Evolutionary conservation across 768 basidiomycete genomes (phyloP).

Genomic region (Lactarius indigo): DNA sequence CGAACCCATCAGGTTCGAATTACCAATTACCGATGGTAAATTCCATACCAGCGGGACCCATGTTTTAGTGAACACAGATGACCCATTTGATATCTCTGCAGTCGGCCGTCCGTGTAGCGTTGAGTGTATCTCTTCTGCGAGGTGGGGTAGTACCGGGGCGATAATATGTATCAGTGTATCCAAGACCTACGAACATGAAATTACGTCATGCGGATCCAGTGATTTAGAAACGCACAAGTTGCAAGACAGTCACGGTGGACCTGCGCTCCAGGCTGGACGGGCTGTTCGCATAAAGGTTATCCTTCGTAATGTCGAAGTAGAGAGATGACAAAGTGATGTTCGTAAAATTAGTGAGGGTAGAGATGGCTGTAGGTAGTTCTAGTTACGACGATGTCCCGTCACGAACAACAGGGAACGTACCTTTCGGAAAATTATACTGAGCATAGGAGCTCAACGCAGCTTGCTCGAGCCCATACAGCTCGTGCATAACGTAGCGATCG

Average conservation of each 20-base stretch:
- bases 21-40: not conserved
- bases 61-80: slow-evolving; percentile 65
- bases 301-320: slow-evolving; percentile 92
- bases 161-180: slow-evolving; percentile 64
- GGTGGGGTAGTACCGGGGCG: slow-evolving; percentile 85
- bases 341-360: slow-evolving; percentile 68
- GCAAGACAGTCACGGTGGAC: slow-evolving; percentile 65
- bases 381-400: slow-evolving; percentile 4
- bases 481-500: slow-evolving; percentile 84
- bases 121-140: slow-evolving; percentile 82
- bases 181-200: slow-evolving; percentile 47
- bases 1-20: not conserved
- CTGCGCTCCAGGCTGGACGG: slow-evolving; percentile 50
- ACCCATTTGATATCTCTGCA: slow-evolving; percentile 28
- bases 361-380: slow-evolving; percentile 52
- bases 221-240: slow-evolving; percentile 56
- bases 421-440: slow-evolving; percentile 77
- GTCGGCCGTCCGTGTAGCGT: slow-evolving; percentile 26
- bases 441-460: slow-evolving; percentile 65
- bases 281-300: slow-evolving; percentile 76
- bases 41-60: slow-evolving; percentile 68
- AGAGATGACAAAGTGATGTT: slow-evolving; percentile 84
- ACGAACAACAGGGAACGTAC: slow-evolving; percentile 37
- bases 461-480: slow-evolving; percentile 69
- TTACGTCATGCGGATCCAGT: not conserved